Base-by-base conservation (phyloP, 352 stramenopile species). In the Pythium dissotocum region DNA sequence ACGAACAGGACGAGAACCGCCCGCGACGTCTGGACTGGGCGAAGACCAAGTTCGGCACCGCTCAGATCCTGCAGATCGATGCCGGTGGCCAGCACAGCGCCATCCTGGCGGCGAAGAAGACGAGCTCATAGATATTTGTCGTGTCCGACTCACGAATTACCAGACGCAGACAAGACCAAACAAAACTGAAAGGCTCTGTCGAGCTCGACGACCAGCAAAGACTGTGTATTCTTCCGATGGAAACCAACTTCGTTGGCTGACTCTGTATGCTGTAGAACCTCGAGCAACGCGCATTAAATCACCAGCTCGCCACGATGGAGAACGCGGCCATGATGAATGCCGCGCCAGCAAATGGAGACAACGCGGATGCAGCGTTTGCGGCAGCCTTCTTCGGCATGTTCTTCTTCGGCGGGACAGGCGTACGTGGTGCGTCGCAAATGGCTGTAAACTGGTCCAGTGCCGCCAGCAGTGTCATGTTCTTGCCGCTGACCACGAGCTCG, bases 51-150 rank as follows among this genome's bases (percentile, higher is more conserved):
- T 91, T 93, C 68, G 80, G 77, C 21, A 63, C 79, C 55, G 83
- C 80, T 6, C 60, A 87, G 16, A 82, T 93, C 53, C 61, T 93
- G 61, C 84, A 93, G 69, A 79, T 97, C 42, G 82, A 91, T 42
- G 91, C 87, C 58, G 92, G 92, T 28, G 92, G 91, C 5, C 90
- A 97, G 74, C 92, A 98, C 70, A 96, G 78, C 52, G 87, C 83
- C 4, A 77, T 97, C 48, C 64, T 97, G 51, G 88, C 84, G 12
- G 42, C 42, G 21, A 64, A 69, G 57, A 73, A 66, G 21, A 26
- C 18, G 40, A 49, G 40, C 16, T n/a, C 40, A 21, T 53, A 53
- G 21, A 53, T 9, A 16, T 10, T 6, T 30, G n/a, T 32, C 4
- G n/a, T 1, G 46, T 30, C 7, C 3, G 13, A 53, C 46, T 2